These are phyloP conservation scores for Monocercomonoides exilis DNA, from an alignment of 78 protist species.

Conservation along the genomic window DNA sequence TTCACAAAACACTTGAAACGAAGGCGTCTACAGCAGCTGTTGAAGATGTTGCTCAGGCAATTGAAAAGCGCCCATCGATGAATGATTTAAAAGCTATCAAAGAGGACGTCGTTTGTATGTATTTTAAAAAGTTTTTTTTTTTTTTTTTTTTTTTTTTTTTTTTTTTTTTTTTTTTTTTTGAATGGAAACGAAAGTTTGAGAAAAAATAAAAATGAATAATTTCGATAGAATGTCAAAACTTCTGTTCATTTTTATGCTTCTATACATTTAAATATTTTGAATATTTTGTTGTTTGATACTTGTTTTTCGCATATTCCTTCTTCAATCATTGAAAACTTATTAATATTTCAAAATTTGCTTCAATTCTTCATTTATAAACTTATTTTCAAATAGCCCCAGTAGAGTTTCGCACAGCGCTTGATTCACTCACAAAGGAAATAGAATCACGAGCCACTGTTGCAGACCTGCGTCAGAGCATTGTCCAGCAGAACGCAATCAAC, in stretches of 20 bases:
- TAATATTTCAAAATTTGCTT: not conserved
- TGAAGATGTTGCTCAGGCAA: not conserved
- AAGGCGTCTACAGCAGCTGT: slow-evolving; percentile 3
- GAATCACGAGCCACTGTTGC: not conserved
- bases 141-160: too few relatives aligned
- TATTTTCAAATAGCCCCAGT: not conserved
- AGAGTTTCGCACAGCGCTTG: not conserved
- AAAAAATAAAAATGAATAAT: too few relatives aligned
- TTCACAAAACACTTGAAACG: not conserved
- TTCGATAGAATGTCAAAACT: too few relatives aligned
- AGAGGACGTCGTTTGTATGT: too few relatives aligned
- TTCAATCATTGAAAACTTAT: too few relatives aligned
- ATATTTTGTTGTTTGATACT: too few relatives aligned
- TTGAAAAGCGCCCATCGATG: not conserved
- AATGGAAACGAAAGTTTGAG: too few relatives aligned
- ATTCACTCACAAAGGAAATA: not conserved
- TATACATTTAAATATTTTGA: too few relatives aligned
- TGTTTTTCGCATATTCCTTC: too few relatives aligned
- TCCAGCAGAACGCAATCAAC: slow-evolving; percentile 11
- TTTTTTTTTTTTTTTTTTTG: too few relatives aligned
- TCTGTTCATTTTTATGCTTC: too few relatives aligned
- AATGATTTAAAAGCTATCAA: not conserved
- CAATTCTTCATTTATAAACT: not conserved
- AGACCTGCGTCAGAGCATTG: not conserved
- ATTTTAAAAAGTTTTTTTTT: too few relatives aligned